Evolutionary conservation across 768 basidiomycete genomes (phyloP).

Genomic region (Hygrophorus pudorinus): DNA sequence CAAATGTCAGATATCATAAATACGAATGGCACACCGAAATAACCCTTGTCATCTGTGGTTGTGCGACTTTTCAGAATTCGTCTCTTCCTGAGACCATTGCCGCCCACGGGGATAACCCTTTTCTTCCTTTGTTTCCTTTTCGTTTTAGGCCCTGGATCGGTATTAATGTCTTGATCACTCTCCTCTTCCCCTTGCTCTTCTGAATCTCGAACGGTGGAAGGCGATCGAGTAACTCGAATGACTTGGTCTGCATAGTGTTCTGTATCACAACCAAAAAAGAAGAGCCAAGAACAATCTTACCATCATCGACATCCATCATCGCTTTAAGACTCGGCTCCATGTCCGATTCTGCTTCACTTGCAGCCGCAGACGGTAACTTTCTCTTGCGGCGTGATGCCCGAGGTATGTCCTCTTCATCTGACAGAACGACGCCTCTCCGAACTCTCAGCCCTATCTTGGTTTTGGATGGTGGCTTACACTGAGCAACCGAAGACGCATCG

Average conservation of each 20-base stretch:
- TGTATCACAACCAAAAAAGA: neutral
- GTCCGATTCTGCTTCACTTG: constrained; percentile 24
- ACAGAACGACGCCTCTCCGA: constrained; percentile 41
- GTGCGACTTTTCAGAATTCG: constrained; percentile 50
- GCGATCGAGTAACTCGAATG: constrained; percentile 17
- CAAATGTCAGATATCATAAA: neutral
- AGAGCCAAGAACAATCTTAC: constrained; percentile 23
- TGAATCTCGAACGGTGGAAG: constrained; percentile 11
- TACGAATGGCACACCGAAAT: constrained; percentile 43
- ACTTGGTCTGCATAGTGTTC: constrained; percentile 22
- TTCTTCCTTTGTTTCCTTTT: constrained; percentile 32
- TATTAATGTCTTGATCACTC: constrained; percentile 22
- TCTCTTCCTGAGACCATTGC: constrained; percentile 70
- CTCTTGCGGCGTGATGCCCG: constrained; percentile 23
- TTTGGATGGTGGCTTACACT: constrained; percentile 9
- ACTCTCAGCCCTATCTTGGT: constrained; percentile 17
- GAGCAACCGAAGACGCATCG: constrained; percentile 3
- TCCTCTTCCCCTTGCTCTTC: constrained; percentile 19
- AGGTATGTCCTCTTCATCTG: constrained; percentile 55
- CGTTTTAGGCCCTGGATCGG: constrained; percentile 18
- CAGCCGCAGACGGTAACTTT: constrained; percentile 16
- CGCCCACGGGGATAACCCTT: constrained; percentile 61
- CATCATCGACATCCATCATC: constrained; percentile 75
- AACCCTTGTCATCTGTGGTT: constrained; percentile 56
- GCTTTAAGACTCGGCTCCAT: constrained; percentile 41